A percentile compares a stretch with the other conserved stretches of the same genome.
Conservation (phyloP, 768 basidiomycete species). For the Tremella fuciformis region DNA sequence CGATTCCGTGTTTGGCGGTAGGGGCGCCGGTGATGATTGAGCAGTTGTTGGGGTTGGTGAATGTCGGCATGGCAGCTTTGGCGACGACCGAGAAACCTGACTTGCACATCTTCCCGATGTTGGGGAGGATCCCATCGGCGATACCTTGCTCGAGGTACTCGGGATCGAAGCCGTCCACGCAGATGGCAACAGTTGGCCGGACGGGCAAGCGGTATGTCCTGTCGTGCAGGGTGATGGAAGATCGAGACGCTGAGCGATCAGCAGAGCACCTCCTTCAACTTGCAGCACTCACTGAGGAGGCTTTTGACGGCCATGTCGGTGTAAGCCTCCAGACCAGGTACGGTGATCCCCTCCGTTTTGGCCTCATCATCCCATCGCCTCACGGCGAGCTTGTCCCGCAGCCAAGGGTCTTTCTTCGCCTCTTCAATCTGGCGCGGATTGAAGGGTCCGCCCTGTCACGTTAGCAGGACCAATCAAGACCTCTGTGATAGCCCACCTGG, state of each 20-base stretch:
- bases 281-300: too few species aligned
- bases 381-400: conserved; percentile 14
- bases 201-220: background rate
- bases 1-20: conserved; percentile 8
- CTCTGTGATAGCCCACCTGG: conserved; percentile 3
- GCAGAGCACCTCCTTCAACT: background rate
- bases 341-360: conserved; percentile 9
- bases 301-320: too few species aligned
- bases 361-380: conserved; percentile 19
- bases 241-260: background rate
- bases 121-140: conserved; percentile 8
- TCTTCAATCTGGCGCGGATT: conserved; percentile 7
- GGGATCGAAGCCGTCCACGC: conserved; percentile 11
- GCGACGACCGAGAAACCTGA: conserved; percentile 3
- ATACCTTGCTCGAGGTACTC: conserved; percentile 12
- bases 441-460: conserved; percentile 16
- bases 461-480: background rate
- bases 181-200: conserved; percentile 7
- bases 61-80: conserved; percentile 13
- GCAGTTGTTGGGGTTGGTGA: conserved; percentile 16
- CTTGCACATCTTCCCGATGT: background rate
- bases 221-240: conserved; percentile 5
- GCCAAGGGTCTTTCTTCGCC: conserved; percentile 8
- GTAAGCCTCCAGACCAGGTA: conserved; percentile 15
- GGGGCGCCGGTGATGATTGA: conserved; percentile 11